A percentile compares a stretch with the other conserved stretches of the same genome.
Conservation (phyloP, 2,329 filamentous ascomycete species). For the Colletotrichum sp. region DNA sequence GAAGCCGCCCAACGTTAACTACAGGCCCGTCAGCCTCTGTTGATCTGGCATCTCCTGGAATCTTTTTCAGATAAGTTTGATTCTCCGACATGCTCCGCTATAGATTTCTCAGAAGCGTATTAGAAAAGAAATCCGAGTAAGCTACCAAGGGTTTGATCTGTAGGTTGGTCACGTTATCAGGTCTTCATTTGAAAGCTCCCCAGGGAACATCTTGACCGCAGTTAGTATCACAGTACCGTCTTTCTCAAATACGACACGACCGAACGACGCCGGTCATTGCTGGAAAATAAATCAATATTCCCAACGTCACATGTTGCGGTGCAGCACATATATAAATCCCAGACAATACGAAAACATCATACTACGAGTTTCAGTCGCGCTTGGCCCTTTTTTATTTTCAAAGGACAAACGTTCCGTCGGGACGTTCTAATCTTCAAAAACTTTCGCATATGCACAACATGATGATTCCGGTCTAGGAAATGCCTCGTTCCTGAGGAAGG, state of each 20-base stretch:
- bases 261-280: no score
- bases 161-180: no score
- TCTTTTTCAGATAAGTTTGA: neutral
- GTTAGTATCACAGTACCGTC: accelerated
- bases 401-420: accelerated
- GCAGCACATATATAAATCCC: accelerated
- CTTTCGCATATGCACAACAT: neutral
- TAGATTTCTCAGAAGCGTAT: neutral
- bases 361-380: accelerated
- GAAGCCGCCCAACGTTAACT: neutral
- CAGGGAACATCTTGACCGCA: neutral
- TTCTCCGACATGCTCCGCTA: accelerated
- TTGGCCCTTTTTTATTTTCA: accelerated
- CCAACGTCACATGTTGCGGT: neutral
- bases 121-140: neutral
- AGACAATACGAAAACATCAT: neutral
- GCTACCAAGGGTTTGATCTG: no score
- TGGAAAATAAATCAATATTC: no score
- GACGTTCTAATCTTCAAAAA: accelerated
- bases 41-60: accelerated
- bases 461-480: accelerated
- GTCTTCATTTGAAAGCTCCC: no score
- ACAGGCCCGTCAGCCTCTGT: accelerated
- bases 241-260: neutral
- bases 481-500: accelerated